Conservation (phyloP, 2,329 filamentous ascomycete genomes). For the Chlorencoelia australis region DNA sequence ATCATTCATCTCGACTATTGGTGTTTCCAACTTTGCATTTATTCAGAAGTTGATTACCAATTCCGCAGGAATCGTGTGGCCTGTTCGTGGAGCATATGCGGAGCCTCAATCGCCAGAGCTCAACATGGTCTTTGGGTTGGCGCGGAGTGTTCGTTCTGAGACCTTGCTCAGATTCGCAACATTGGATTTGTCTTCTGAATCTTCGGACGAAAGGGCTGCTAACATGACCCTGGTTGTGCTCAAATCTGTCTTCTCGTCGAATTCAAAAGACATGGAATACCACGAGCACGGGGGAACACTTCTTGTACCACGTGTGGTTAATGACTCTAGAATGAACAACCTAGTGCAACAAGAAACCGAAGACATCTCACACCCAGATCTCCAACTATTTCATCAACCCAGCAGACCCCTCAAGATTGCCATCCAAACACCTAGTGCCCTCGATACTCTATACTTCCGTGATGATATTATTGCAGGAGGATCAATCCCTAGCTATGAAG, state of each 20-base stretch:
- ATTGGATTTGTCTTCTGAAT: slow-evolving; percentile 23
- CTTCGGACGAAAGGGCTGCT: slow-evolving; percentile 25
- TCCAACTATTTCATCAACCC: slow-evolving; percentile 31
- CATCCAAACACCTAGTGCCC: slow-evolving; percentile 18
- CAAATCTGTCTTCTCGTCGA: slow-evolving; percentile 9
- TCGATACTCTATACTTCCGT: slow-evolving; percentile 21
- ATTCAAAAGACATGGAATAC: slow-evolving; percentile 17
- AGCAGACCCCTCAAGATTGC: slow-evolving; percentile 18
- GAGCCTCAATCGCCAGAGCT: slow-evolving; percentile 19
- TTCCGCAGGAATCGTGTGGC: slow-evolving; percentile 37
- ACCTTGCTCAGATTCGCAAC: slow-evolving; percentile 19
- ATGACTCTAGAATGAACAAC: slow-evolving; percentile 25
- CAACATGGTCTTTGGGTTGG: slow-evolving; percentile 21
- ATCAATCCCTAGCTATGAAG: slow-evolving; percentile 13
- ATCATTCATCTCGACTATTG: slow-evolving; percentile 32
- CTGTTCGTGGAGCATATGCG: slow-evolving; percentile 35
- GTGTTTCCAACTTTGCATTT: slow-evolving; percentile 29
- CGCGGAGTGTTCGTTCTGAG: slow-evolving; percentile 22
- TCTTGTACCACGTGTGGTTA: slow-evolving; percentile 14
- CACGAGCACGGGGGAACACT: slow-evolving; percentile 22
- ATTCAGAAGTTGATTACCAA: slow-evolving; percentile 32
- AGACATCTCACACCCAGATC: slow-evolving; percentile 28
- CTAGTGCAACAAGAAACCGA: slow-evolving; percentile 35
- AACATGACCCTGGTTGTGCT: slow-evolving; percentile 14
- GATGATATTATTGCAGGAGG: slow-evolving; percentile 18